Evolutionary conservation across 345 rosid species (phyloP), one percentile per base, ranked within the genome.

Genomic region (Nasturtium officinale): DNA sequence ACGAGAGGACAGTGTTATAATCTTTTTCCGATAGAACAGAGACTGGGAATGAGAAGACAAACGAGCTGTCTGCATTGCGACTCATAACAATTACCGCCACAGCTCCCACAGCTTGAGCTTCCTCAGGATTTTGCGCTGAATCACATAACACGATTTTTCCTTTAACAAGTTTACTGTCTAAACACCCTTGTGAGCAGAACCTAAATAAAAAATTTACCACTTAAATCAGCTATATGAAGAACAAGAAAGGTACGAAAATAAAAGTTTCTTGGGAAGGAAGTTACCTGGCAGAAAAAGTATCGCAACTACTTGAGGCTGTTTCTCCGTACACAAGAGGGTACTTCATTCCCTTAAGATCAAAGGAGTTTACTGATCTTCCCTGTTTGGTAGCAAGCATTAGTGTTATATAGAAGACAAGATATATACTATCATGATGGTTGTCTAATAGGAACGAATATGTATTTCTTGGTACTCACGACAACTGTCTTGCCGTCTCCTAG

Each of bases 91-190:
- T 77, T 25, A 79, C 3, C 1, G 51, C 28, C 5, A 83, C 58
- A 6, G 82, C 28, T 69, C 90, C 85, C 32, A 51, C 43, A 25
- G 72, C 76, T n/a, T 18, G 16, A 68, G 81, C 77, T 29, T 17
- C 75, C 1, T 4, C 4, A 0, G 2, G 2, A 18, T 77, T 61
- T 0, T 6, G 0, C 0, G 0, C 0, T 0, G 59, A 66, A 51
- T 72, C 75, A 28, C 87, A 83, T 29, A 81, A 3, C 16, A 84
- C 72, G 51, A 84, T 86, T 66, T 84, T 86, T 46, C 81, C 86
- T 26, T 76, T 81, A 10, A 83, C 81, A 42, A 43, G 69, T 11
- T 45, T 77, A 9, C 48, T 43, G 47, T 80, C 58, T 16, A 86
- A 38, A 40, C 84, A 82, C 16, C 45, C 47, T 28, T 4, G 4